These are phyloP conservation scores for Plasmopara viticola DNA, from an alignment of 352 stramenopile genomes.

Conservation along the genomic window DNA sequence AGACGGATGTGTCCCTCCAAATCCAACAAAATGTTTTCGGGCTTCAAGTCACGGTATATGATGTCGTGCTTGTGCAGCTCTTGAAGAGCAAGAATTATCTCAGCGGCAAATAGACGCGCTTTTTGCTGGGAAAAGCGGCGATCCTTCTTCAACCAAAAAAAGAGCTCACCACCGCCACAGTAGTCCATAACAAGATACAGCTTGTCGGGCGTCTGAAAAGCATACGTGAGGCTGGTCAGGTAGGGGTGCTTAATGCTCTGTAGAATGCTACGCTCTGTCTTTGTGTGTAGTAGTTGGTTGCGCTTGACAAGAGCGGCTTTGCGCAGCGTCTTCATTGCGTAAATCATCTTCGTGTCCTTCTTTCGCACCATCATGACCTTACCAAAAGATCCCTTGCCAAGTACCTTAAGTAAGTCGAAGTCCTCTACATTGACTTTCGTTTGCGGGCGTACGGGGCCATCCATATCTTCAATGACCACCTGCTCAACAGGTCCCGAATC, in stretches of 20 bases:
- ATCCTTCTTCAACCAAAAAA: slow-evolving; percentile 95
- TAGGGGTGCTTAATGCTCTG: slow-evolving; percentile 92
- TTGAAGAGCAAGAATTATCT: slow-evolving; percentile 91
- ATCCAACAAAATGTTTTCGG: slow-evolving; percentile 94
- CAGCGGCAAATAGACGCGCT: slow-evolving; percentile 87
- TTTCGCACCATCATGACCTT: slow-evolving; percentile 95
- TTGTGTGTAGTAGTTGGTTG: slow-evolving; percentile 92
- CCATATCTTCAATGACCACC: slow-evolving; percentile 78
- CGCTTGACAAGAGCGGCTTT: slow-evolving; percentile 91
- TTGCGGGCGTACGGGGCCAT: slow-evolving; percentile 45
- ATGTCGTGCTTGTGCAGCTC: slow-evolving; percentile 93
- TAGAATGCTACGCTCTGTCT: slow-evolving; percentile 90
- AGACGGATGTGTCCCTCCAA: slow-evolving; percentile 91
- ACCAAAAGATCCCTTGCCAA: slow-evolving; percentile 93
- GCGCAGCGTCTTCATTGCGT: slow-evolving; percentile 93
- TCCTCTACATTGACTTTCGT: slow-evolving; percentile 88
- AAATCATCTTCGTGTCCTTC: slow-evolving; percentile 92
- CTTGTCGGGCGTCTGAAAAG: slow-evolving; percentile 90
- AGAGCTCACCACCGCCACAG: slow-evolving; percentile 91
- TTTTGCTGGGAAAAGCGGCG: slow-evolving; percentile 90
- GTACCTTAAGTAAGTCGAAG: slow-evolving; percentile 91
- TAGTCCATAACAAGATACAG: slow-evolving; percentile 94
- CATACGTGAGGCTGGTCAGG: slow-evolving; percentile 81
- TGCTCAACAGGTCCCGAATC: slow-evolving; percentile 76
- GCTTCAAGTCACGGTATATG: slow-evolving; percentile 96